Percentiles rank a stretch among this genome's conserved stretches.
Evolutionary conservation across 345 rosid species (phyloP).

Genomic region (Citrus medica): DNA sequence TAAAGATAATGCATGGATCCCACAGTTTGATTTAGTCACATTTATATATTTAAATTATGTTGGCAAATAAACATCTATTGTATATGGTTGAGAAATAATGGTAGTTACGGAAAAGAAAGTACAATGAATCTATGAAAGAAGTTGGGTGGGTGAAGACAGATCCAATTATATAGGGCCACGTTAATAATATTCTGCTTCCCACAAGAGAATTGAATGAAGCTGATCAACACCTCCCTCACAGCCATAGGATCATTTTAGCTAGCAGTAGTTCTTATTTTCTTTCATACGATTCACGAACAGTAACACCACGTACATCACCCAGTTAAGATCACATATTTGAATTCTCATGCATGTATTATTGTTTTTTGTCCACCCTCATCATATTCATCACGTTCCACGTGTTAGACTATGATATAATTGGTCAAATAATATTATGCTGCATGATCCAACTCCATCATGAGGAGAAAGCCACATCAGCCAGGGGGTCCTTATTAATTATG

Average conservation of each 20-base stretch:
- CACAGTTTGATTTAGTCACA: neutral
- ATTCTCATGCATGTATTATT: too few relatives aligned
- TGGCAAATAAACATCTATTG: too few relatives aligned
- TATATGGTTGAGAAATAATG: neutral
- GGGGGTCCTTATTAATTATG: too few relatives aligned
- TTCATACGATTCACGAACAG: neutral
- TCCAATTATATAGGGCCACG: neutral
- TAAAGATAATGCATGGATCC: neutral
- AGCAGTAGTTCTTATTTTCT: neutral
- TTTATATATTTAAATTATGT: neutral
- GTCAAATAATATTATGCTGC: too few relatives aligned
- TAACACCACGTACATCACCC: too few relatives aligned
- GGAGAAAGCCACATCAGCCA: too few relatives aligned
- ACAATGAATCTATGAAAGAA: constrained; percentile 1
- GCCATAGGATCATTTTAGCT: neutral
- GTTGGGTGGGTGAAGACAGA: neutral
- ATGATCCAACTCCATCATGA: too few relatives aligned
- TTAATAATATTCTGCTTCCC: too few relatives aligned
- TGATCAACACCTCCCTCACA: too few relatives aligned
- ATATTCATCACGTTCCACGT: too few relatives aligned
- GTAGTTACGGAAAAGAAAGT: neutral
- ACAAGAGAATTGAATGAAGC: neutral
- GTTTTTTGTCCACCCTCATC: too few relatives aligned
- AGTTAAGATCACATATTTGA: too few relatives aligned
- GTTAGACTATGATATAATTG: neutral